A percentile compares a stretch with the other conserved stretches of the same genome.
Evolutionary conservation across 2,329 filamentous ascomycete species (phyloP).

Genomic region (Zopfia rhizophila): DNA sequence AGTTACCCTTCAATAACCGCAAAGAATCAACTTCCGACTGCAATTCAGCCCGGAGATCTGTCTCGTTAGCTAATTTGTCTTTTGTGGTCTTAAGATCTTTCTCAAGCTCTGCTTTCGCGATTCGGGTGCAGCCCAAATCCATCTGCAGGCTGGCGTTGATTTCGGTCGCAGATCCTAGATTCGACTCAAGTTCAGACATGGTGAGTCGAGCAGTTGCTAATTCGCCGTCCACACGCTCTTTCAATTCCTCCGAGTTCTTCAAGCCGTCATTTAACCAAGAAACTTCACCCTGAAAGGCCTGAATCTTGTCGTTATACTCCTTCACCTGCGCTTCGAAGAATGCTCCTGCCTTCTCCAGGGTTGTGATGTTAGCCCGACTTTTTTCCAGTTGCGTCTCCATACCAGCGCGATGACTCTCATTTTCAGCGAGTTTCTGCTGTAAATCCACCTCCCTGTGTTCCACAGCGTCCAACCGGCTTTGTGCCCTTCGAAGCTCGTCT

Average conservation of each 20-base stretch:
- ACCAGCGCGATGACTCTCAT: constrained; percentile 27
- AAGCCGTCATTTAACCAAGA: constrained; percentile 37
- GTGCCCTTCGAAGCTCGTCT: constrained; percentile 27
- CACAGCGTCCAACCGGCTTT: constrained; percentile 30
- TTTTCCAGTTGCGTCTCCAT: constrained; percentile 33
- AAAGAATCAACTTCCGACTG: constrained; percentile 35
- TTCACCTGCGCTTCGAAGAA: constrained; percentile 33
- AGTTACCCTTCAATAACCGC: constrained; percentile 22
- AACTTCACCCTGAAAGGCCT: constrained; percentile 32
- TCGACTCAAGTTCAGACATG: constrained; percentile 27
- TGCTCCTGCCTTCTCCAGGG: constrained; percentile 35
- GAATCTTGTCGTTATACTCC: constrained; percentile 37
- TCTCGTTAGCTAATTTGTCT: constrained; percentile 27
- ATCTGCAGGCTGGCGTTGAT: constrained; percentile 25
- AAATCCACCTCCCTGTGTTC: constrained; percentile 35
- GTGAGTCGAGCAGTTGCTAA: constrained; percentile 29
- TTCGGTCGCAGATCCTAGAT: constrained; percentile 24
- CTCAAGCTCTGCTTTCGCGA: constrained; percentile 30
- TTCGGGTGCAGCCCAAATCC: constrained; percentile 35
- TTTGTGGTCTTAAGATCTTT: constrained; percentile 26
- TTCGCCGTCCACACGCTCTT: constrained; percentile 33
- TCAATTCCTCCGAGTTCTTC: constrained; percentile 30
- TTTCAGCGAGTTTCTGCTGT: constrained; percentile 32
- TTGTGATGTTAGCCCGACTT: constrained; percentile 29
- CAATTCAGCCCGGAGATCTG: constrained; percentile 21